Evolutionary conservation across 257 asterid species (phyloP), one percentile per base, ranked within the genome.

Genomic region (Solanum neorickii): DNA sequence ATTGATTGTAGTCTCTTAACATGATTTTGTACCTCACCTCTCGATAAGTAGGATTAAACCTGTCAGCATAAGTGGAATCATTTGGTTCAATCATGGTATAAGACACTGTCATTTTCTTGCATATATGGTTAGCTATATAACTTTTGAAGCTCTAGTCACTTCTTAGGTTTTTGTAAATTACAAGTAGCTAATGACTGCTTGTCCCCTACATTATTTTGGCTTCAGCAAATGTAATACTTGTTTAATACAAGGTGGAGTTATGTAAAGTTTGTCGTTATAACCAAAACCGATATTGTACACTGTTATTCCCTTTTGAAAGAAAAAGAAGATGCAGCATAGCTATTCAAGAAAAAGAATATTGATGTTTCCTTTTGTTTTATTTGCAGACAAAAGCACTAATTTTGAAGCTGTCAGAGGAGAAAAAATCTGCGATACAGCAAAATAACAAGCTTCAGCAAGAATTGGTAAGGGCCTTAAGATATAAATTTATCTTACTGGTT

Each of bases 331-430:
- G 62, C 66, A 80, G 27, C 12, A 21, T 80, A 27, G 9, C 68
- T 80, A 46, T 27, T 80, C n/a, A 80, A 82, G 69, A n/a, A 12
- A 86, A 86, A 47, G 65, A 52, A 73, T 47, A 56, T 87, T 86
- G 77, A 70, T 41, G 73, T 15, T 47, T 83, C 49, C 83, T 68
- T 88, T 76, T 89, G 87, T 82, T 89, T 82, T 47, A 77, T 83
- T 73, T 91, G 90, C 91, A 94, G 99, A 93, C 88, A 41, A 96
- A 93, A 91, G 91, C 94, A 89, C 89, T 94, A 86, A 91, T 96
- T 90, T 88, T 95, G 78, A 93, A 91, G 95, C 92, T 96, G 93
- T 91, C 94, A 33, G 98, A 92, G 86, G 99, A 96, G 95, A 95
- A 93, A 87, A 94, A 88, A 52, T 86, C 90, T 86, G 95, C 92